Conservation (phyloP, 768 basidiomycete genomes). For the Lactarius trivialis region DNA sequence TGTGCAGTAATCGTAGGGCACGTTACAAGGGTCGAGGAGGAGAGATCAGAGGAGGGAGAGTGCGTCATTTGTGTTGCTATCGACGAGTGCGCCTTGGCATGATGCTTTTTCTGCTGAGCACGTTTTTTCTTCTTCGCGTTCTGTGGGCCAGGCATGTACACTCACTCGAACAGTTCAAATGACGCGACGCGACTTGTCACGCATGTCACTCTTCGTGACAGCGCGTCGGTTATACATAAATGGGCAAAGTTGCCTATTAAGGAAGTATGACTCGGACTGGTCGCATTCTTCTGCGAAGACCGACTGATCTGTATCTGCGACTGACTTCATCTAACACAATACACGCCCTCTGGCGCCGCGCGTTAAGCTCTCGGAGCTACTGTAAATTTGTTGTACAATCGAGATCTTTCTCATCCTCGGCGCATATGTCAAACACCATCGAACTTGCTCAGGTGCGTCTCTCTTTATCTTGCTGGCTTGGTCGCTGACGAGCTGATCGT, state of each 20-base stretch:
- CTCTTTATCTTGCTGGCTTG: neutral
- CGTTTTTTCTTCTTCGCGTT: constrained; percentile 46
- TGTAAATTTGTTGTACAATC: constrained; percentile 25
- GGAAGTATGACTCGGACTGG: constrained; percentile 3
- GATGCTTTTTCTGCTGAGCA: constrained; percentile 30
- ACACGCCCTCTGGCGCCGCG: constrained; percentile 17
- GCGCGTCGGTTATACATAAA: neutral
- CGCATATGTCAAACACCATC: constrained; percentile 25
- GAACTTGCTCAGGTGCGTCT: constrained; percentile 30
- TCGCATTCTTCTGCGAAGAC: neutral
- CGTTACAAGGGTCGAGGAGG: constrained; percentile 3
- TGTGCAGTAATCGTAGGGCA: neutral
- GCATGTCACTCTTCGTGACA: neutral
- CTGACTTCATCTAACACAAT: constrained; percentile 9
- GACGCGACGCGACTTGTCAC: constrained; percentile 9
- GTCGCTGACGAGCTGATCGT: constrained; percentile 1
- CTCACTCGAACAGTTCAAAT: too few species aligned
- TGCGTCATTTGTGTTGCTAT: neutral
- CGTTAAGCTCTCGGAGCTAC: constrained; percentile 19
- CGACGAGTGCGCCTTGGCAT: constrained; percentile 16
- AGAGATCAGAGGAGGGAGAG: neutral
- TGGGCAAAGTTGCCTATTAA: constrained; percentile 5
- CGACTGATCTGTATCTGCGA: constrained; percentile 14
- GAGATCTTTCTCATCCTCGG: constrained; percentile 3
- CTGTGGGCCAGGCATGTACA: constrained; percentile 58